Conservation (phyloP, 2,329 filamentous ascomycete species). For the Aspergillus viridinutans region DNA sequence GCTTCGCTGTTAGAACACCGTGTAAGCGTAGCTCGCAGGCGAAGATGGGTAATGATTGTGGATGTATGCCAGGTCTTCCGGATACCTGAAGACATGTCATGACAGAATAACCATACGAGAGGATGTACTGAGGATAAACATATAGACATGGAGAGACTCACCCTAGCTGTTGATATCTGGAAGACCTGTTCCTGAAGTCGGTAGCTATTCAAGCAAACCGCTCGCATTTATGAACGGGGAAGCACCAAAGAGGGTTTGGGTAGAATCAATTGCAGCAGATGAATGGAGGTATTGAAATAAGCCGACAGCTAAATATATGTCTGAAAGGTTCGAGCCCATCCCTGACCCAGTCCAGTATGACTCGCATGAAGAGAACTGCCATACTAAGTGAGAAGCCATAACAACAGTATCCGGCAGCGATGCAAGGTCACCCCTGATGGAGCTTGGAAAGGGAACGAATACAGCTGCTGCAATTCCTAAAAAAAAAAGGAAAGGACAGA, state of each 20-base stretch:
- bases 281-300: background rate
- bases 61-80: background rate
- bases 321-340: background rate
- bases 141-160: background rate
- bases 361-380: background rate
- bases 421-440: background rate
- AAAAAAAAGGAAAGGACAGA: background rate
- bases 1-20: background rate
- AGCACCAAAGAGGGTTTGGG: background rate
- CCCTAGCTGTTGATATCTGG: background rate
- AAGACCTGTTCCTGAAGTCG: background rate
- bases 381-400: background rate
- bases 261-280: background rate
- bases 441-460: background rate
- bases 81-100: background rate
- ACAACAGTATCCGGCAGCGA: background rate
- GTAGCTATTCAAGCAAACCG: background rate
- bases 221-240: background rate
- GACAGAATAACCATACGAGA: background rate
- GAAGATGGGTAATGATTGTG: background rate
- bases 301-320: slow-evolving; percentile 11
- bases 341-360: background rate
- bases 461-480: background rate
- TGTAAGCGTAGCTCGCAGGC: background rate
- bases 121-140: background rate